These are phyloP conservation scores for Cylindrotheca fusiformis DNA, from an alignment of 108 stramenopile genomes.

Conservation along the genomic window DNA sequence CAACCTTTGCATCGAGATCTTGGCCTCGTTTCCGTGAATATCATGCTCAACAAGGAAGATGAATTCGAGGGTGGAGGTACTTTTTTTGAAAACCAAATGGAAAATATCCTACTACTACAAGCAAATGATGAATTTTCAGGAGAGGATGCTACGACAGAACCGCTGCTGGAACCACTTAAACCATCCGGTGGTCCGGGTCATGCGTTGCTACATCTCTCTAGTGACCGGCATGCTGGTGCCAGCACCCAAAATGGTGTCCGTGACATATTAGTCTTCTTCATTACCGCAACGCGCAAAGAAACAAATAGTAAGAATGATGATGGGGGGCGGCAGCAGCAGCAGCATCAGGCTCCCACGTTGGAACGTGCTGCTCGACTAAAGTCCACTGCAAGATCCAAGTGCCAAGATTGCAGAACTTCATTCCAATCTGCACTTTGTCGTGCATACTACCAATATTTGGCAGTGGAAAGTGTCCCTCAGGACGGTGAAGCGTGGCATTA, in stretches of 20 bases:
- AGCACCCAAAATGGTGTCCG: slow-evolving; percentile 51
- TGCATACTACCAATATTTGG: slow-evolving; percentile 47
- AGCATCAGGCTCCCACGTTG: not conserved
- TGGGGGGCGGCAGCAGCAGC: no score
- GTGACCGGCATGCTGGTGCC: slow-evolving; percentile 68
- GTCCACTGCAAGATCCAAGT: not conserved
- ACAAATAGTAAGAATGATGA: no score
- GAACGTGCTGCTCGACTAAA: not conserved
- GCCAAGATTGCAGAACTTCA: not conserved
- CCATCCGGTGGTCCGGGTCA: slow-evolving; percentile 48
- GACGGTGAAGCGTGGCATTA: slow-evolving; percentile 77
- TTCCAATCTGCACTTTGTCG: slow-evolving; percentile 34
- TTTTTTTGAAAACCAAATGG: slow-evolving; percentile 62
- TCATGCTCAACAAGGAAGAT: slow-evolving; percentile 47
- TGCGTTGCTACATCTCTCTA: slow-evolving; percentile 45
- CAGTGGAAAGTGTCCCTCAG: slow-evolving; percentile 29
- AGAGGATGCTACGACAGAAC: no score
- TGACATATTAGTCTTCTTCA: slow-evolving; percentile 67
- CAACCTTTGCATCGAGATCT: slow-evolving; percentile 75
- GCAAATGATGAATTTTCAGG: not conserved
- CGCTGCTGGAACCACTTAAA: slow-evolving; percentile 32
- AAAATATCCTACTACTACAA: not conserved
- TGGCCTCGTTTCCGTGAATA: slow-evolving; percentile 64
- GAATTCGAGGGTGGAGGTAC: slow-evolving; percentile 71
- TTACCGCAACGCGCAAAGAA: no score